Evolutionary conservation across 768 basidiomycete species (phyloP).

Genomic region (Boletus huronensis): DNA sequence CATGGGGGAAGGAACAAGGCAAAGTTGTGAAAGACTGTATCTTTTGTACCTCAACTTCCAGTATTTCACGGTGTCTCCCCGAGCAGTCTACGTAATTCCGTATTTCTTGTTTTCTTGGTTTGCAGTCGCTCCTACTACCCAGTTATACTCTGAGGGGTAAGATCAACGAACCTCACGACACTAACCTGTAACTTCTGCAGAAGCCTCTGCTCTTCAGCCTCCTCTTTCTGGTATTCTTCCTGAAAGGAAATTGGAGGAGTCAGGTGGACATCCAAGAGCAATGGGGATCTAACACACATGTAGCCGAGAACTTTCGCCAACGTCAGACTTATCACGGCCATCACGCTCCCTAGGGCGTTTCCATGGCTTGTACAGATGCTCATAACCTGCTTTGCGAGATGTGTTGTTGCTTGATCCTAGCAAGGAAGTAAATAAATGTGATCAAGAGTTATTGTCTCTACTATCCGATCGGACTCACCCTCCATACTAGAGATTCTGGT

Average conservation of each 20-base stretch:
- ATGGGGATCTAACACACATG: neutral
- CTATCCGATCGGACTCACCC: neutral
- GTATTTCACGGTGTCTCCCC: conserved; percentile 4
- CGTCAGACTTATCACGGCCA: neutral
- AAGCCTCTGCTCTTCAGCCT: conserved; percentile 14
- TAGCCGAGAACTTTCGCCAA: neutral
- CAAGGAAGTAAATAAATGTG: neutral
- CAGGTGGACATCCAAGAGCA: no score
- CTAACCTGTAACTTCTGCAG: conserved; percentile 11
- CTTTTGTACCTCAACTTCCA: neutral
- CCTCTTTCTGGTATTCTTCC: conserved; percentile 11
- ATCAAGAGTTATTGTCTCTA: neutral
- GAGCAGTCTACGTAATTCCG: conserved; percentile 10
- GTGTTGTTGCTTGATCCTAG: neutral
- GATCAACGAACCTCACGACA: neutral
- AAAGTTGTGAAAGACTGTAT: conserved; percentile 11
- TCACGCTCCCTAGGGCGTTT: neutral
- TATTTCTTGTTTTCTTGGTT: conserved; percentile 6
- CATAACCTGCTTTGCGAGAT: neutral
- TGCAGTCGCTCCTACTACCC: conserved; percentile 3
- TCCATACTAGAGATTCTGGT: neutral
- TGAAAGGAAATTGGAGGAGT: neutral
- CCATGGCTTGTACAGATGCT: neutral
- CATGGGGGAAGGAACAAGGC: neutral
- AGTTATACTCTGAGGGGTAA: neutral